Evolutionary conservation across 108 stramenopile species (phyloP).

Genomic region (Fistulifera pelliculosa): DNA sequence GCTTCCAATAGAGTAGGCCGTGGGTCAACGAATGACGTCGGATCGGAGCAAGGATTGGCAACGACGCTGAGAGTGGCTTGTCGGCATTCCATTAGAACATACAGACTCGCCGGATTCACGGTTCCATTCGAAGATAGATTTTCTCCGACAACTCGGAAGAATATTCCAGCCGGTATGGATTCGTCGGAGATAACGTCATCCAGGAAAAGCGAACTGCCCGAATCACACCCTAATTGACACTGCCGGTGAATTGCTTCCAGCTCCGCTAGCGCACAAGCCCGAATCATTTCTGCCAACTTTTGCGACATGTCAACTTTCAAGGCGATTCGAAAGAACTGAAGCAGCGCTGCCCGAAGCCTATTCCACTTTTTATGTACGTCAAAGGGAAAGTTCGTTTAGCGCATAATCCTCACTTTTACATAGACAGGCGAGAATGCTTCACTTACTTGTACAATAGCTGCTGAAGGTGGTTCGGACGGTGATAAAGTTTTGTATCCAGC

Average conservation of each 20-base stretch:
- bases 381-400: no score
- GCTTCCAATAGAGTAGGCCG: conserved; percentile 62
- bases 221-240: conserved; percentile 32
- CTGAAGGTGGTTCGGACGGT: no score
- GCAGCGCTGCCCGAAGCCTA: conserved; percentile 49
- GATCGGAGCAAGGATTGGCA: conserved; percentile 10
- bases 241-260: conserved; percentile 39
- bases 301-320: conserved; percentile 30
- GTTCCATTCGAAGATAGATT: neutral
- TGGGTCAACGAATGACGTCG: conserved; percentile 43
- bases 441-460: no score
- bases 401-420: neutral
- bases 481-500: neutral
- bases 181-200: conserved; percentile 61
- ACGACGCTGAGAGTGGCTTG: neutral
- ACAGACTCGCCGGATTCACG: conserved; percentile 19
- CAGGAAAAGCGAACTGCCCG: conserved; percentile 42
- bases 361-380: conserved; percentile 42
- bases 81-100: conserved; percentile 27
- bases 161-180: conserved; percentile 50
- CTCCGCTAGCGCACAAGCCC: conserved; percentile 42
- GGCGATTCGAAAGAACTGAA: conserved; percentile 29
- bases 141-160: conserved; percentile 14
- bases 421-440: neutral
- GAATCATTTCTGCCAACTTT: conserved; percentile 17